These are phyloP conservation scores for Daldinia bambusicola DNA, from an alignment of 495 filamentous ascomycete genomes.

Conservation along the genomic window DNA sequence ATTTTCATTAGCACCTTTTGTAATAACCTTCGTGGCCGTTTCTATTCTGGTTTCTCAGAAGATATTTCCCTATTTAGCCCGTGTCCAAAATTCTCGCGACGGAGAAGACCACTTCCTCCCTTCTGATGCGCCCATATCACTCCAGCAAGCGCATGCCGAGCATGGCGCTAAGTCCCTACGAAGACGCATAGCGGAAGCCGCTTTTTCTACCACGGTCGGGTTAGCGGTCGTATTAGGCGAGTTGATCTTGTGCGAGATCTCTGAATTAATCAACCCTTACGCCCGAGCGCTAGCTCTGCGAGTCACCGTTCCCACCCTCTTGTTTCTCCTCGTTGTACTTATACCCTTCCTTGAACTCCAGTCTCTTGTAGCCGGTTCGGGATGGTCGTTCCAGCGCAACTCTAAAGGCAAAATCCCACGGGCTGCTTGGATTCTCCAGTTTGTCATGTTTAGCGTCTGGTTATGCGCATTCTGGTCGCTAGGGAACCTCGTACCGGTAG, in stretches of 20 bases:
- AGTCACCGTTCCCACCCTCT: slow-evolving; percentile 70
- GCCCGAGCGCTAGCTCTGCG: slow-evolving; percentile 70
- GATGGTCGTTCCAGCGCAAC: slow-evolving; percentile 66
- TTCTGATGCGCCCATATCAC: slow-evolving; percentile 58
- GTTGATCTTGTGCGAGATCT: slow-evolving; percentile 81
- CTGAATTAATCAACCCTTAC: slow-evolving; percentile 70
- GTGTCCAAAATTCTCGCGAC: slow-evolving; percentile 55
- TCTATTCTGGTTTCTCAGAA: slow-evolving; percentile 65
- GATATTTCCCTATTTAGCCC: slow-evolving; percentile 72
- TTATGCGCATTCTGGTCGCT: slow-evolving; percentile 77
- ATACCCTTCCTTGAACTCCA: slow-evolving; percentile 79
- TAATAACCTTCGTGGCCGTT: slow-evolving; percentile 45
- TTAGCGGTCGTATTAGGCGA: slow-evolving; percentile 78
- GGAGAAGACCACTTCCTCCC: slow-evolving; percentile 65
- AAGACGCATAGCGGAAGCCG: slow-evolving; percentile 65
- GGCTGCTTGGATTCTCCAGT: slow-evolving; percentile 68
- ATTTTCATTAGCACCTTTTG: slow-evolving; percentile 55
- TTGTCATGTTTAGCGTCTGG: slow-evolving; percentile 68
- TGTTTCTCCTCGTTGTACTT: slow-evolving; percentile 72
- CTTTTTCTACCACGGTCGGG: slow-evolving; percentile 77
- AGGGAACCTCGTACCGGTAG: slow-evolving; percentile 70
- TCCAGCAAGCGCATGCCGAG: slow-evolving; percentile 62
- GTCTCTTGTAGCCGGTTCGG: slow-evolving; percentile 67
- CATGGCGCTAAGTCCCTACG: slow-evolving; percentile 57
- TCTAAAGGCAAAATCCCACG: slow-evolving; percentile 58